Base-by-base conservation (phyloP, 352 stramenopile genomes). In the Blastocystis sp. region DNA sequence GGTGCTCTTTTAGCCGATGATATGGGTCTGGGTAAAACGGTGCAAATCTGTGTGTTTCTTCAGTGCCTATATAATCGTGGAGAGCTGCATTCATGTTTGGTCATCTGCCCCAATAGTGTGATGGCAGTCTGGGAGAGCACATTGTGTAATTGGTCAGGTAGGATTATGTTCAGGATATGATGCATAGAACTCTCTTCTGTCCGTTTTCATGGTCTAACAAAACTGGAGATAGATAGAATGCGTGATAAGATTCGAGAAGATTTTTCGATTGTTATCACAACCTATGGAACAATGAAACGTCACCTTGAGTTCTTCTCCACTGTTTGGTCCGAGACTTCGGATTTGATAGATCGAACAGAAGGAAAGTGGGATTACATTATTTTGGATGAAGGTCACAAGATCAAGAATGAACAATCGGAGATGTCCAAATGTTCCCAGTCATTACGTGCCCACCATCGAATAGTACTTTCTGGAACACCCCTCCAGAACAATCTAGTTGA, bases 401-500 rank as follows among this genome's bases (percentile, higher is more conserved):
- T 93, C 14, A 92, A 92, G 56, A 91, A 88, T 29, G 88, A 78
- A 6, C 86, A 54, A 3, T 90, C 86, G 14, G 88, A 89, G 32
- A 89, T 90, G 32, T 92, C 78, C 58, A 90, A 91, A 78, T 88
- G 88, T 27, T 88, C 92, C 14, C 61, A 78, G 32, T 43, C 16
- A 16, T 74, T 93, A 24, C 66, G 69, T 39, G 92, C 91, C 57
- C 89, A 74, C n/a, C 80, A 91, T 73, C 88, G 91, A 21, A 89
- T 94, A 73, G 89, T 88, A 11, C 81, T 94, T 1, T 92, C 92
- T 43, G 91, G 92, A 49, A 91, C 89, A 39, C 90, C 90, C 12
- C 89, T 93, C 27, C 90, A 93, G 75, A 93, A 93, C 73, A 93
- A 93, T 88, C 66, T 90, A 0, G 57, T 88, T 49, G 92, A 94